These are phyloP conservation scores for Monascus purpureus DNA, from an alignment of 495 filamentous ascomycete species.

Conservation along the genomic window DNA sequence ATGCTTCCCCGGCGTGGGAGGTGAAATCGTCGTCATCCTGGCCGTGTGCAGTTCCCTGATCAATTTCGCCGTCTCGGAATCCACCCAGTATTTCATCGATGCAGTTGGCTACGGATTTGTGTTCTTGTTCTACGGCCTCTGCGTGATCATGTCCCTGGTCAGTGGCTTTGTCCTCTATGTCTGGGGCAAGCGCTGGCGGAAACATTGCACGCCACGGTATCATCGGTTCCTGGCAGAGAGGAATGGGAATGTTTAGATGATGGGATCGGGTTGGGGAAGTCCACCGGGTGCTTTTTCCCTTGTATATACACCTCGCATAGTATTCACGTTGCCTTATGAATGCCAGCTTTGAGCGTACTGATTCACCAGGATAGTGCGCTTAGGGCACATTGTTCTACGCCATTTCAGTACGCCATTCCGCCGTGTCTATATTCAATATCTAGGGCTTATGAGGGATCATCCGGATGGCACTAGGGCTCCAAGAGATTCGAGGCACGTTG, in stretches of 20 bases:
- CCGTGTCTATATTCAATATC: too few species aligned
- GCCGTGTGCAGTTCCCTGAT: not conserved
- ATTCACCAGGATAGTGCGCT: too few species aligned
- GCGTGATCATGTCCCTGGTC: not conserved
- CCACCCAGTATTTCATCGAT: not conserved
- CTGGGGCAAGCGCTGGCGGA: not conserved
- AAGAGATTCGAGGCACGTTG: too few species aligned
- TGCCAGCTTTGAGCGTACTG: too few species aligned
- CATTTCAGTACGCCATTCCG: too few species aligned
- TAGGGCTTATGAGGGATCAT: too few species aligned
- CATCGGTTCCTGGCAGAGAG: not conserved
- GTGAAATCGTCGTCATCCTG: not conserved
- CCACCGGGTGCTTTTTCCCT: too few species aligned
- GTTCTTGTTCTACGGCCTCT: not conserved
- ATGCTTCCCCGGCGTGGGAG: not conserved
- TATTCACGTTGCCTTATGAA: too few species aligned
- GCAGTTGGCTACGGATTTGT: not conserved
- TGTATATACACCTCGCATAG: too few species aligned
- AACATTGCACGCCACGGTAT: not conserved
- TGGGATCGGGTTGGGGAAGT: too few species aligned
- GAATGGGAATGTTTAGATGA: conserved; percentile 3
- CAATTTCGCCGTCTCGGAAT: not conserved
- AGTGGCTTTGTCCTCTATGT: not conserved
- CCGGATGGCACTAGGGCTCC: too few species aligned
- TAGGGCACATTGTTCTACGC: too few species aligned